A percentile compares a stretch with the other conserved stretches of the same genome.
phyloP scores from a whole-genome alignment of 1,139 yeast species.

The Hansenula sp. region DNA sequence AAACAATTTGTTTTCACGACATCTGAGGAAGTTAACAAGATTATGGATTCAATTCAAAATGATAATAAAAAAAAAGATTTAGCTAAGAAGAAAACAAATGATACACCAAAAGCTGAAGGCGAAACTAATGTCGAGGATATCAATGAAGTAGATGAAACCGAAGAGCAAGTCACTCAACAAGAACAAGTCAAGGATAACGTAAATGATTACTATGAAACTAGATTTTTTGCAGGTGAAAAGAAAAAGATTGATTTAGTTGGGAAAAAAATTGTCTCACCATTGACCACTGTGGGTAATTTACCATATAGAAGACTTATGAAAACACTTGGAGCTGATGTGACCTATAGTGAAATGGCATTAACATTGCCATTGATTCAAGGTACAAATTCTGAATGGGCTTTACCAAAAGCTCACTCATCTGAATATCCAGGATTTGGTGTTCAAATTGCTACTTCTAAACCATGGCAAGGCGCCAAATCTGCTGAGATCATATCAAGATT shows the following conservation, averaged over 20 bases:
- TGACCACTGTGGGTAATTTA: slow-evolving; percentile 95
- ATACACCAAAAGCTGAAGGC: slow-evolving; percentile 19
- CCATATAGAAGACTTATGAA: slow-evolving; percentile 95
- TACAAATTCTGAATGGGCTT: slow-evolving; percentile 94
- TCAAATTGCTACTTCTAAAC: slow-evolving; percentile 88
- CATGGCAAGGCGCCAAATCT: slow-evolving; percentile 92
- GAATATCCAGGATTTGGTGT: slow-evolving; percentile 92
- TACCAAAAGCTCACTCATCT: slow-evolving; percentile 79
- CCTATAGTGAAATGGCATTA: slow-evolving; percentile 95
- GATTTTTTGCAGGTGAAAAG: slow-evolving; percentile 81
- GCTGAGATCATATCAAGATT: slow-evolving; percentile 70
- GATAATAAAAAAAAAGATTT: slow-evolving; percentile 35
- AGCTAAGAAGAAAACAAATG: slow-evolving; percentile 21
- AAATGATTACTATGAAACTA: slow-evolving; percentile 68
- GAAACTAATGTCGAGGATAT: slow-evolving; percentile 13
- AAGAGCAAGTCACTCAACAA: slow-evolving; percentile 22
- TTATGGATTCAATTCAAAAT: slow-evolving; percentile 49
- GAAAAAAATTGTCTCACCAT: slow-evolving; percentile 89
- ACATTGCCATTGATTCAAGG: slow-evolving; percentile 85
- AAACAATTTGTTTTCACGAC: slow-evolving; percentile 54
- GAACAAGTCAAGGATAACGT: slow-evolving; percentile 33
- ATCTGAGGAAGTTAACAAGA: slow-evolving; percentile 51
- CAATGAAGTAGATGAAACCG: slow-evolving; percentile 9
- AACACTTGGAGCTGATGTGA: slow-evolving; percentile 85
- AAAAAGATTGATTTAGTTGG: slow-evolving; percentile 60